Percentiles rank a stretch among this genome's conserved stretches.
These are phyloP conservation scores for Nicotiana sylvestris DNA, from an alignment of 257 asterid species.

Conservation along the genomic window DNA sequence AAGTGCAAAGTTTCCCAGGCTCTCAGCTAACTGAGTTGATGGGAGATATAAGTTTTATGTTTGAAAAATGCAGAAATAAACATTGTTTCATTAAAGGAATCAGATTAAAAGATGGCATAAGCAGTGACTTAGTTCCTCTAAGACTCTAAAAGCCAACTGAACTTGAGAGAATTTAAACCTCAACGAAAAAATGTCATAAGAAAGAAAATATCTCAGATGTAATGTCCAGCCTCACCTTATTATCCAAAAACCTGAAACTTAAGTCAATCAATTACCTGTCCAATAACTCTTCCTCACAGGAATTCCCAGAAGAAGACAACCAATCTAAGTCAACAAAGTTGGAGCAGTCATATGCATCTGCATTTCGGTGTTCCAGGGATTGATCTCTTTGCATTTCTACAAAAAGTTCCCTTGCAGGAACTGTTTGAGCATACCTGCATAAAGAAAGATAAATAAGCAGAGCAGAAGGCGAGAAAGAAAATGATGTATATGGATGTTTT, in stretches of 20 bases:
- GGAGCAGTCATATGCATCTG: conserved; percentile 70
- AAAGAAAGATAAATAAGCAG: conserved; percentile 6
- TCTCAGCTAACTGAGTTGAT: neutral
- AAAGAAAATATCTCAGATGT: neutral
- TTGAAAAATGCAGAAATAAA: neutral
- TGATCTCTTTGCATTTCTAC: conserved; percentile 49
- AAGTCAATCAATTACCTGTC: conserved; percentile 59
- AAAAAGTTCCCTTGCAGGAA: conserved; percentile 62
- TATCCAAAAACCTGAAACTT: neutral
- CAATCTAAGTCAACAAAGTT: conserved; percentile 92
- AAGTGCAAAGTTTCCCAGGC: neutral
- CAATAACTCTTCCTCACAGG: conserved; percentile 81
- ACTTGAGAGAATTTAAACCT: neutral
- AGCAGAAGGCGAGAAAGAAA: neutral
- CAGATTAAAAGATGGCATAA: neutral
- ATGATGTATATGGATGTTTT: conserved; percentile 5
- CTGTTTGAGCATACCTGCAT: conserved; percentile 50
- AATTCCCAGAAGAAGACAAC: conserved; percentile 92
- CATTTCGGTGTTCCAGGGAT: conserved; percentile 53
- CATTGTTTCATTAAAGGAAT: neutral
- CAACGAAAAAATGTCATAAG: neutral
- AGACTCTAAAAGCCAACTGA: conserved; percentile 6
- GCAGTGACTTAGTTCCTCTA: neutral
- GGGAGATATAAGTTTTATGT: neutral
- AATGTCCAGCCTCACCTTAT: neutral